phyloP scores from a whole-genome alignment of 1,284 basidiomycete genomes.

The Athelia sp. region DNA sequence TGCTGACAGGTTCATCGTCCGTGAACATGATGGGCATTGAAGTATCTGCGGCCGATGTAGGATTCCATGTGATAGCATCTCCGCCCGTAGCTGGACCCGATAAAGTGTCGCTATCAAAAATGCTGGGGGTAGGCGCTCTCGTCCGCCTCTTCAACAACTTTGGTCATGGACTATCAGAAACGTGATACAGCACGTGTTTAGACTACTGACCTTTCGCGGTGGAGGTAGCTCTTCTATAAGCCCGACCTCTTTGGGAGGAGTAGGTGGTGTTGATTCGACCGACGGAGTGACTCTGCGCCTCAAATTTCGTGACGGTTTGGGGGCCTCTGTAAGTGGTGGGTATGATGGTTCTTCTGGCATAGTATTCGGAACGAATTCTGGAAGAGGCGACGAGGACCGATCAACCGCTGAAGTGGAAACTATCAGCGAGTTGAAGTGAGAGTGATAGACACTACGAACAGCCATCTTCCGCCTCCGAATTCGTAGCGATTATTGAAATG shows the following conservation, averaged over 20 bases:
- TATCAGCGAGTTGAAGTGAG: too few relatives aligned
- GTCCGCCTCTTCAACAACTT: not conserved
- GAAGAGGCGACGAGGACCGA: slow-evolving; percentile 27
- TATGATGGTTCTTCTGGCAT: slow-evolving; percentile 36
- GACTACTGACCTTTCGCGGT: not conserved
- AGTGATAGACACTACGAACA: not conserved
- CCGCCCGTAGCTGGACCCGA: not conserved
- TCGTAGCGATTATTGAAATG: slow-evolving; percentile 4
- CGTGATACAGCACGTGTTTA: not conserved
- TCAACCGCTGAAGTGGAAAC: slow-evolving; percentile 4
- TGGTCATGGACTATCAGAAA: not conserved
- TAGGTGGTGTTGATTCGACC: slow-evolving; percentile 27
- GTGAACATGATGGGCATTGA: slow-evolving; percentile 3
- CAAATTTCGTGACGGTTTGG: slow-evolving; percentile 18
- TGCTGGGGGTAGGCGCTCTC: not conserved
- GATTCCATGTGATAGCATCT: not conserved
- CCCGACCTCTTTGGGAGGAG: slow-evolving; percentile 13
- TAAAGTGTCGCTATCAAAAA: not conserved
- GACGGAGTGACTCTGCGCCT: slow-evolving; percentile 22
- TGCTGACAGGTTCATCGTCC: not conserved
- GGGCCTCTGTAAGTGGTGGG: slow-evolving; percentile 8
- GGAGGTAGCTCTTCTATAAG: not conserved
- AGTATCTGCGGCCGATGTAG: not conserved
- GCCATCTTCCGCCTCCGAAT: not conserved
- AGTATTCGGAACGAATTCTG: slow-evolving; percentile 38